Evolutionary conservation across 2,329 filamentous ascomycete species (phyloP).

Genomic region (Achaetomium macrosporum): DNA sequence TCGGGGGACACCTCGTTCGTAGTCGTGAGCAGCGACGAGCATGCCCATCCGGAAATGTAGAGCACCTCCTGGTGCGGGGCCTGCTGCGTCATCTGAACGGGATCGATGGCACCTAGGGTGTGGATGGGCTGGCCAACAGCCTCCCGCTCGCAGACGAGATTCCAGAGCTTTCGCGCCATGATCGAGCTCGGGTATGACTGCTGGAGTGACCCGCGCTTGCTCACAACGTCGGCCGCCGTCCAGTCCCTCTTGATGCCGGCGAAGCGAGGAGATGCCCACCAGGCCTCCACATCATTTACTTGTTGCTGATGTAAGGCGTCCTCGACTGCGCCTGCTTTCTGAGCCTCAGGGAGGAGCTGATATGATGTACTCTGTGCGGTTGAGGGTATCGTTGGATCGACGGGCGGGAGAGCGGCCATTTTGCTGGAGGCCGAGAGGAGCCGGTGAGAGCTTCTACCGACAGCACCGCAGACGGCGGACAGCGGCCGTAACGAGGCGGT

Average conservation of each 20-base stretch:
- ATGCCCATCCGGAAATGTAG: constrained; percentile 96
- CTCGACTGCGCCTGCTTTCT: constrained; percentile 75
- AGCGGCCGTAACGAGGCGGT: constrained; percentile 12
- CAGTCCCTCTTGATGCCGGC: constrained; percentile 90
- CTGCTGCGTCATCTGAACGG: constrained; percentile 99
- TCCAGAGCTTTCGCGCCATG: constrained; percentile 93
- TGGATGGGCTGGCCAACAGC: constrained; percentile 83
- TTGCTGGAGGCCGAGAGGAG: constrained; percentile 38
- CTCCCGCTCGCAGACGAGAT: constrained; percentile 72
- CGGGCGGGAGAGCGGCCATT: constrained; percentile 50
- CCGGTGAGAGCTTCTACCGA: constrained; percentile 10
- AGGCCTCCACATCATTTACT: constrained; percentile 76
- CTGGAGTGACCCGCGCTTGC: constrained; percentile 81
- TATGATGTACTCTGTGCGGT: constrained; percentile 68
- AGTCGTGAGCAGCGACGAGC: constrained; percentile 83
- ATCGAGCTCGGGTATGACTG: constrained; percentile 87
- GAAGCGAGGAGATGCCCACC: constrained; percentile 84
- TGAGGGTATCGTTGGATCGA: constrained; percentile 56
- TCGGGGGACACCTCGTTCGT: constrained; percentile 98
- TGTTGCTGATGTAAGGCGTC: constrained; percentile 81
- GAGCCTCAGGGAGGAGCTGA: constrained; percentile 71
- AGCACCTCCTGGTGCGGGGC: constrained; percentile 92
- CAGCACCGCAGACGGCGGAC: constrained; percentile 3
- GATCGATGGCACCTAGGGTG: constrained; percentile 96
- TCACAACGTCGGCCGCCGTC: constrained; percentile 82